A percentile compares a stretch with the other conserved stretches of the same genome.
phyloP scores from a whole-genome alignment of 163 green algal species.

The Scenedesmus sp. region DNA sequence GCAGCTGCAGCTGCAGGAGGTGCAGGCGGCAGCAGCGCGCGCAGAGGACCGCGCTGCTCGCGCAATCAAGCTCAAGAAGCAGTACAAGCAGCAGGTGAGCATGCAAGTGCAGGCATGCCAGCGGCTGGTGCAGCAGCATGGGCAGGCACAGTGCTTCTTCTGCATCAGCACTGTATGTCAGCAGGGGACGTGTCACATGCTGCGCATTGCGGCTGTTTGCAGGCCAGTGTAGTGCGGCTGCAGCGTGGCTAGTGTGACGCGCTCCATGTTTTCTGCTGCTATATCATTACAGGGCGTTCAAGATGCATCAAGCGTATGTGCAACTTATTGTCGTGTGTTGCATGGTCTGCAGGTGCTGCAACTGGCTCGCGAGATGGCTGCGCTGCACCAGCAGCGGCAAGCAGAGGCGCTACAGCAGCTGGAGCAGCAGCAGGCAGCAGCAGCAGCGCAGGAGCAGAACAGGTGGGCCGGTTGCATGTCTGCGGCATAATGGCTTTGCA shows the following conservation, averaged over 20 bases:
- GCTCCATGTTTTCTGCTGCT: too few relatives aligned
- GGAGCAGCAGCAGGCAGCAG: constrained; percentile 9
- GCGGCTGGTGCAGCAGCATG: not conserved
- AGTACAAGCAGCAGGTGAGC: constrained; percentile 78
- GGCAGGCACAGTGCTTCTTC: not conserved
- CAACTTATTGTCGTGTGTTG: not conserved
- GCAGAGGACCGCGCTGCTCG: constrained; percentile 57
- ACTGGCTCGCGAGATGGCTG: constrained; percentile 70
- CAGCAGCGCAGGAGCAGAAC: constrained; percentile 17
- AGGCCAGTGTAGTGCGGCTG: too few relatives aligned
- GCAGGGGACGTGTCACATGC: too few relatives aligned
- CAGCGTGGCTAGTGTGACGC: too few relatives aligned
- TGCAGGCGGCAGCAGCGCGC: constrained; percentile 40
- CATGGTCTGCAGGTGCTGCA: constrained; percentile 64
- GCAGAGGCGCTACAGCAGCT: constrained; percentile 4
- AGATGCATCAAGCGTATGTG: too few relatives aligned
- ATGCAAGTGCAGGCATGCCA: not conserved
- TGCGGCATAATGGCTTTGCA: not conserved
- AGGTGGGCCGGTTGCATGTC: not conserved
- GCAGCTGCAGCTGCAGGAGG: constrained; percentile 64
- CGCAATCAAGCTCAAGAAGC: constrained; percentile 64
- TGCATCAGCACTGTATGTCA: not conserved
- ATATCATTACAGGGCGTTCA: too few relatives aligned
- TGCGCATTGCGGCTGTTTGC: too few relatives aligned
- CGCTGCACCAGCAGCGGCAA: constrained; percentile 47